Evolutionary conservation across 192 early-diverging fungal genomes (phyloP), one percentile per base, ranked within the genome.

Genomic region (Backusella sp.): DNA sequence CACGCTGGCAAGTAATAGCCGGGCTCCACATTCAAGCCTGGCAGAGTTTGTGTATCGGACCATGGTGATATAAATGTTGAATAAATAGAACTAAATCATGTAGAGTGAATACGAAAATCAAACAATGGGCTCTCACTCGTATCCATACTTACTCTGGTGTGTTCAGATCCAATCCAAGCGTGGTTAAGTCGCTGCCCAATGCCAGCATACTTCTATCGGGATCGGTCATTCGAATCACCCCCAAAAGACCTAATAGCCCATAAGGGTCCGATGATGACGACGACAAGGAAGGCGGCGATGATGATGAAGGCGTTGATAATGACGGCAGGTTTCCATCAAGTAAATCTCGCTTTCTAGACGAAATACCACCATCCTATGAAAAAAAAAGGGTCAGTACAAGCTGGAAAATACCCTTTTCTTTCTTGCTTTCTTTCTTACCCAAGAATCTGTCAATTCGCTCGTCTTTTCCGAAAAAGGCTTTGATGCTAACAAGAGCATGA

Each of bases 51-150:
- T 52, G 89, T 86, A 72, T 97, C 94, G 23, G 94, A 84, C 90
- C 95, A 99, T 28, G 96, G 96, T 32, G 94, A 94, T 66, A 91
- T 91, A 81, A 98, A 96, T 37, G 94, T 94, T 59, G 95, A 87
- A 77, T 96, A 94, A 53, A 99, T 84, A 5, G 94, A 74, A 39
- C 76, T 59, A 73, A 73, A 19, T 32, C n/a, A 23, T 53, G 4
- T 8, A 23, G 4, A 8, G 68, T 34, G 76, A 44, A 15, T 36
- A 72, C 7, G 14, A 2, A 28, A 1, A 34, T 28, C 32, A 37
- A n/a, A 19, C 15, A 70, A 23, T 23, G 0, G 15, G n/a, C n/a
- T n/a, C 36, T 68, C 19, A 17, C 66, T 37, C 39, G 15, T 44
- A 5, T 37, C n/a, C 28, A 0, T 46, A 85, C 87, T 75, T 82